Evolutionary conservation across 257 asterid genomes (phyloP).

Genomic region (Craterostigma plantagineum): DNA sequence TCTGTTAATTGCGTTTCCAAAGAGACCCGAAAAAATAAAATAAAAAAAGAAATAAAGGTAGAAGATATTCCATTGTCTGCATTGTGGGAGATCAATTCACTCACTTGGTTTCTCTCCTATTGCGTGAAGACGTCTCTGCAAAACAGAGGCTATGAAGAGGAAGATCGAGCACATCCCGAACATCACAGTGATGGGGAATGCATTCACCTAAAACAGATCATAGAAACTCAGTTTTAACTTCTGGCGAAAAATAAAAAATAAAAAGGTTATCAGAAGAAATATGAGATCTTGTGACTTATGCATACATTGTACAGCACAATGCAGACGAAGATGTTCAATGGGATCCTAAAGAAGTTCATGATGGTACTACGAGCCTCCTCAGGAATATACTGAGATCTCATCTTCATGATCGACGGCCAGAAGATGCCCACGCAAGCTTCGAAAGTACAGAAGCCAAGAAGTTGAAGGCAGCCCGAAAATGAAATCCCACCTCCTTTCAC

Average conservation of each 20-base stretch:
- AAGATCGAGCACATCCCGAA: conserved; percentile 94
- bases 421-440: conserved; percentile 87
- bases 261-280: too few species aligned
- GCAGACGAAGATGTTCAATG: conserved; percentile 84
- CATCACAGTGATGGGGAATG: conserved; percentile 86
- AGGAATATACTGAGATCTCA: conserved; percentile 92
- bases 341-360: conserved; percentile 92
- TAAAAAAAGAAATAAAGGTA: not conserved
- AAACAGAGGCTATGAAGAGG: conserved; percentile 70
- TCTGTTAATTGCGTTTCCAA: not conserved
- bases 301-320: conserved; percentile 79
- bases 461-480: conserved; percentile 52
- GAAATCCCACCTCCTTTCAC: conserved; percentile 55
- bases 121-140: conserved; percentile 60
- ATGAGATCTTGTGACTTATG: not conserved
- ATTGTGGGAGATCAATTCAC: too few species aligned
- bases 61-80: too few species aligned
- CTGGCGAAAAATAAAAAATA: too few species aligned
- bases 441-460: conserved; percentile 77
- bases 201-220: conserved; percentile 41
- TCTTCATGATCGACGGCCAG: conserved; percentile 99
- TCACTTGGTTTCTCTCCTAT: conserved; percentile 72
- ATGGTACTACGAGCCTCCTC: conserved; percentile 97
- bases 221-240: not conserved
- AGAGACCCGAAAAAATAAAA: conserved; percentile 1